Evolutionary conservation across 2,329 filamentous ascomycete genomes (phyloP).

Genomic region (Arthrobotrys entomopaga): DNA sequence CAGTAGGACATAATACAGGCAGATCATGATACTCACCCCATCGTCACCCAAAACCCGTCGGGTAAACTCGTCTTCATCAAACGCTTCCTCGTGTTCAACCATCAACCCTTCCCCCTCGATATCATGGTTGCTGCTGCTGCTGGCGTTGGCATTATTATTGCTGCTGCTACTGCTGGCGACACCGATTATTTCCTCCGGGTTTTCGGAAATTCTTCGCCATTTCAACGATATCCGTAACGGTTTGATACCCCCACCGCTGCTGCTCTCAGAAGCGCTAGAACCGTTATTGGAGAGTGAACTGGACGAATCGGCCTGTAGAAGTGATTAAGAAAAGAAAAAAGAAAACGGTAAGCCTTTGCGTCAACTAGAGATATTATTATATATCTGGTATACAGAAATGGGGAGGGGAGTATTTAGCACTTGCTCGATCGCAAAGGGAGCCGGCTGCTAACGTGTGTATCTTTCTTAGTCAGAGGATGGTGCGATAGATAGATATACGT

Average conservation of each 20-base stretch:
- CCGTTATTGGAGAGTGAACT: not conserved
- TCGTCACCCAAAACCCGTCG: constrained; percentile 49
- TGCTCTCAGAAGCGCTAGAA: constrained; percentile 2
- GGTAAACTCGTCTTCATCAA: constrained; percentile 52
- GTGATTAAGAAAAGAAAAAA: not conserved
- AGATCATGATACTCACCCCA: constrained; percentile 39
- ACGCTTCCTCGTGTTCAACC: constrained; percentile 50
- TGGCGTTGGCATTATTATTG: not conserved
- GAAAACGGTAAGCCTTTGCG: constrained; percentile 15
- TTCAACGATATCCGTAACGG: constrained; percentile 44
- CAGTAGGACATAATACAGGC: constrained; percentile 18
- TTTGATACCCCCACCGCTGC: constrained; percentile 15
- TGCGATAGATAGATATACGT: constrained; percentile 18
- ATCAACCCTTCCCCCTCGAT: constrained; percentile 53
- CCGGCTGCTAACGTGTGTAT: not conserved
- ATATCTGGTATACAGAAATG: not conserved
- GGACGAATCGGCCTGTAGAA: constrained; percentile 17
- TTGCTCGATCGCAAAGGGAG: not conserved
- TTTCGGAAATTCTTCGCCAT: constrained; percentile 51
- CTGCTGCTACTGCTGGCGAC: constrained; percentile 16
- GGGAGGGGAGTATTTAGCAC: not conserved
- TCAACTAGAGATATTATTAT: constrained; percentile 19
- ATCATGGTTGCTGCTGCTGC: constrained; percentile 27
- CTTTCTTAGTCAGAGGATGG: constrained; percentile 3
- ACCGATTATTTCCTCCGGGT: constrained; percentile 40